Conservation (phyloP, 306 rosid genomes). For the Glycine latifolia region DNA sequence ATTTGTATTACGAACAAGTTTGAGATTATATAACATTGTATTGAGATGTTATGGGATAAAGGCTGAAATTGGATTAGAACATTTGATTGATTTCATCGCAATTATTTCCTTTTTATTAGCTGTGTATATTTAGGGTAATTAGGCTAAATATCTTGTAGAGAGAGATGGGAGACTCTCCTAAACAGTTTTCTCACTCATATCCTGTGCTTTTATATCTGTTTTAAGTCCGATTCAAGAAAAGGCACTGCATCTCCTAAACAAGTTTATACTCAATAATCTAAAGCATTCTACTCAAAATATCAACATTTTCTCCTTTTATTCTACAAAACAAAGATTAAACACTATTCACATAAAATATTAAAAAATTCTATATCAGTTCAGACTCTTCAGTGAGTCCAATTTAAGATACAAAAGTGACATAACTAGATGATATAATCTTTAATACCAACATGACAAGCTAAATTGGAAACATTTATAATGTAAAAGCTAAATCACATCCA, state of each 20-base stretch:
- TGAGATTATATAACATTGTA: background rate
- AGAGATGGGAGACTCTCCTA: background rate
- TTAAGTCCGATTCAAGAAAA: background rate
- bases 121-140: background rate
- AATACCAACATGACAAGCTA: conserved; percentile 12
- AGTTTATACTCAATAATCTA: conserved; percentile 15
- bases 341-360: conserved; percentile 2
- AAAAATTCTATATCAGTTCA: background rate
- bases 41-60: background rate
- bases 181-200: background rate
- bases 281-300: conserved; percentile 14
- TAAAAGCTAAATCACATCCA: background rate
- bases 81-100: background rate
- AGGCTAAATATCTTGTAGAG: background rate
- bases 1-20: background rate
- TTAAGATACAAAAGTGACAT: conserved; percentile 10
- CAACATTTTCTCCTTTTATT: background rate
- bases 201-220: background rate
- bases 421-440: conserved; percentile 24
- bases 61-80: background rate
- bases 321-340: conserved; percentile 22
- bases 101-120: background rate
- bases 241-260: conserved; percentile 18
- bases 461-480: background rate
- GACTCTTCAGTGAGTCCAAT: background rate